phyloP scores from a whole-genome alignment of 345 rosid genomes.

The Salix brachista region DNA sequence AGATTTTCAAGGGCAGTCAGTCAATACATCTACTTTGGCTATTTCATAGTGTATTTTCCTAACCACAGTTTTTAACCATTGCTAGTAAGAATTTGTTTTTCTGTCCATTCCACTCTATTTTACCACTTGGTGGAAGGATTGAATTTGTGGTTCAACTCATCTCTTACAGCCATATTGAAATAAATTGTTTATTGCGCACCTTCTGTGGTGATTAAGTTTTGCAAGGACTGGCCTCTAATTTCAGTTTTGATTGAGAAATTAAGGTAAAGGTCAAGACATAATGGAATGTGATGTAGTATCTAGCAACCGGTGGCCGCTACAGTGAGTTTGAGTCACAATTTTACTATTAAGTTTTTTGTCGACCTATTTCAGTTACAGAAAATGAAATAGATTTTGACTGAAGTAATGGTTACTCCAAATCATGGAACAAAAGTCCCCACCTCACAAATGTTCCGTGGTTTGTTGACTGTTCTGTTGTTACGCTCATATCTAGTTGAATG shows the following conservation, averaged over 20 bases:
- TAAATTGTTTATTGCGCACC: no score
- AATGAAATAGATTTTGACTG: no score
- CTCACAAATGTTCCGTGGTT: not conserved
- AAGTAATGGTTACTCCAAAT: no score
- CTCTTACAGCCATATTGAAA: not conserved
- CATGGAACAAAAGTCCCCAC: no score
- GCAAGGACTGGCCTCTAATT: not conserved
- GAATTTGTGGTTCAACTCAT: not conserved
- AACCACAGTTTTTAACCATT: not conserved
- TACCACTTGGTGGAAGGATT: not conserved
- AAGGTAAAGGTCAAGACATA: not conserved
- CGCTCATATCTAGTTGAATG: not conserved
- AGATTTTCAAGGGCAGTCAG: not conserved
- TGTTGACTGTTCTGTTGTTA: not conserved
- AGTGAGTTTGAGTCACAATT: no score
- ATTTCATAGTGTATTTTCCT: not conserved
- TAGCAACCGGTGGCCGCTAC: not conserved
- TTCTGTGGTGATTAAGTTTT: no score
- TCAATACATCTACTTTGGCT: not conserved
- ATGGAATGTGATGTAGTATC: not conserved
- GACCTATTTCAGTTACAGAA: no score
- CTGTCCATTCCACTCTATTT: not conserved
- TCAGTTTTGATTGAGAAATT: no score
- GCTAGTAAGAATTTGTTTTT: not conserved
- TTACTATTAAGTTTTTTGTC: no score